These are phyloP conservation scores for Aeschynomene evenia DNA, from an alignment of 306 rosid species.

Conservation along the genomic window DNA sequence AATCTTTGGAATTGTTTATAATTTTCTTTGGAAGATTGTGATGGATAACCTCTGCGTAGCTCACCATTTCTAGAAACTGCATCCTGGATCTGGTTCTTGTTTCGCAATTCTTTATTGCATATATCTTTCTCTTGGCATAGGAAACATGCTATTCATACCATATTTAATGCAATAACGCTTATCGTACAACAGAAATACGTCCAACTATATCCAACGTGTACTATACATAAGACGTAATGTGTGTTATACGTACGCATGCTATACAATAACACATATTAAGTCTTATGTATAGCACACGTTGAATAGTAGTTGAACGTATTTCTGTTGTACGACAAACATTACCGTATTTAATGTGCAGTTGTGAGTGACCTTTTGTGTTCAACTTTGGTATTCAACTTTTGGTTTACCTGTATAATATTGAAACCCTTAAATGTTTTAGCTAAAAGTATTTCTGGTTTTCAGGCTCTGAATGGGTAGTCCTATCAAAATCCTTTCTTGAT, in stretches of 20 bases:
- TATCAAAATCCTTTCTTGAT: constrained; percentile 68
- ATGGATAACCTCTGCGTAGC: constrained; percentile 7
- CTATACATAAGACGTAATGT: no score
- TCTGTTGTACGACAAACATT: no score
- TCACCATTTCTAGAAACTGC: neutral
- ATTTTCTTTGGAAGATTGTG: constrained; percentile 7
- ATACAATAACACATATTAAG: no score
- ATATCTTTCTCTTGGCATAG: neutral
- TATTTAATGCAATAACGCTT: no score
- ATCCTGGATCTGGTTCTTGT: neutral
- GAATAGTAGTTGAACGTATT: no score
- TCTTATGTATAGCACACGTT: no score
- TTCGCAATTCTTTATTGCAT: neutral
- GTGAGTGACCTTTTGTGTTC: neutral
- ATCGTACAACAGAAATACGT: no score
- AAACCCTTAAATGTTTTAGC: neutral
- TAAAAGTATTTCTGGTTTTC: constrained; percentile 28
- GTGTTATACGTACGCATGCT: no score
- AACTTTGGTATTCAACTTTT: neutral
- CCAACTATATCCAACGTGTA: no score
- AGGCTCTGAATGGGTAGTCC: constrained; percentile 79
- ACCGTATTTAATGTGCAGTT: neutral
- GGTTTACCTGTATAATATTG: neutral
- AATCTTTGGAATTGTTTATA: neutral
- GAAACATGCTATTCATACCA: neutral